Percentiles rank a stretch among this genome's conserved stretches.
phyloP scores from a whole-genome alignment of 805 yeast species.

The Kockiozyma suomiensis region DNA sequence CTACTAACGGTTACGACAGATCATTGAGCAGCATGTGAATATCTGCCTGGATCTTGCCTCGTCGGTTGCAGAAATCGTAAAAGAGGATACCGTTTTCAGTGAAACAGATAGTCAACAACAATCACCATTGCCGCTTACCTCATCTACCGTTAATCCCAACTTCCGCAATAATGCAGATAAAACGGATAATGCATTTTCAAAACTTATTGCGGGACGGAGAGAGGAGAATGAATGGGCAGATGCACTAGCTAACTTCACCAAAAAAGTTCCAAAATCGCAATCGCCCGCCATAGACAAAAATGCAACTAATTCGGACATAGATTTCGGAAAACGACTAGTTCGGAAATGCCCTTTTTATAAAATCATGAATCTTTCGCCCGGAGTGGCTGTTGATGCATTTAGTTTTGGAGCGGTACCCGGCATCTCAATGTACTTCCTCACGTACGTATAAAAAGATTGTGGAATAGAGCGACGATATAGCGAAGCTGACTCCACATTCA shows the following conservation, averaged over 20 bases:
- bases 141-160: too few relatives aligned
- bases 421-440: constrained; percentile 41
- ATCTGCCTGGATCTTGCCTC: constrained; percentile 6
- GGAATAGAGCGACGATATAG: too few relatives aligned
- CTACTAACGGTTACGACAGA: neutral
- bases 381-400: constrained; percentile 47
- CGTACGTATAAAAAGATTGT: constrained; percentile 41
- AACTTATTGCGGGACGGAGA: neutral
- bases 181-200: neutral
- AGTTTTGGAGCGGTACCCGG: constrained; percentile 42
- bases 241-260: neutral
- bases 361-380: constrained; percentile 38
- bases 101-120: too few relatives aligned
- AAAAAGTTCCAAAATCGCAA: neutral
- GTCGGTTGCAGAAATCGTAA: neutral
- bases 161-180: neutral
- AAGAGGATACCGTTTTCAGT: neutral
- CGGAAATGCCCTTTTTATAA: constrained; percentile 41
- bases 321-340: neutral
- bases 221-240: neutral
- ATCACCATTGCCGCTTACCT: neutral
- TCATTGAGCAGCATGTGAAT: constrained; percentile 15
- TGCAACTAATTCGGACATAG: neutral
- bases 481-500: neutral
- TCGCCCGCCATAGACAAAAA: neutral